A percentile compares a stretch with the other conserved stretches of the same genome.
These are phyloP conservation scores for Oryza officinalis DNA, from an alignment of 176 grass and related monocot species.

Conservation along the genomic window DNA sequence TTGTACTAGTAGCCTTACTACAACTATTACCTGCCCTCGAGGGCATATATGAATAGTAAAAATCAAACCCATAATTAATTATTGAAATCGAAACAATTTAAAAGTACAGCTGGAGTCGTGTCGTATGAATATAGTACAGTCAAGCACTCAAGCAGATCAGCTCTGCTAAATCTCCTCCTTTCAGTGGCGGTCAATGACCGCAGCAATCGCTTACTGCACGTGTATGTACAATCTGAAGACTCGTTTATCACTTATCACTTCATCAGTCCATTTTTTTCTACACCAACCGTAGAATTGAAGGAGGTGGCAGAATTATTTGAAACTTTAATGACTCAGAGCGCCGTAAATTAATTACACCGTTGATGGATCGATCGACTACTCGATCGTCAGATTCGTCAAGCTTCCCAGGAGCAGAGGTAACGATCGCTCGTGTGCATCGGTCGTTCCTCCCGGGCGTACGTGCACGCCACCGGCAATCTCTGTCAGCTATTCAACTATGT, in stretches of 20 bases:
- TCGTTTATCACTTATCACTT: neutral
- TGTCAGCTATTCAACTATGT: neutral
- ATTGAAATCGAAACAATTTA: neutral
- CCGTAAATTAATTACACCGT: neutral
- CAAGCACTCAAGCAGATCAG: neutral
- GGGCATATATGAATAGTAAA: neutral
- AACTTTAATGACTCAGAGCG: neutral
- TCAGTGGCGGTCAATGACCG: neutral
- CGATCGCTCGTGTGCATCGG: neutral
- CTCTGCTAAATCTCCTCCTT: neutral
- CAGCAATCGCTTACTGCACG: neutral
- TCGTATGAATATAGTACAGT: neutral
- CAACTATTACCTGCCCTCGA: neutral
- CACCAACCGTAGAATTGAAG: neutral
- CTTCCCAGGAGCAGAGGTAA: neutral
- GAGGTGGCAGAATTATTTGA: constrained; percentile 8
- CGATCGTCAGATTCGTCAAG: neutral
- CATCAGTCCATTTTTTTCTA: neutral
- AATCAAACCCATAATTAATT: neutral
- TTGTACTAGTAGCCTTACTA: neutral
- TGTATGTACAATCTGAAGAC: neutral
- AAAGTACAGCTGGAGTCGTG: neutral
- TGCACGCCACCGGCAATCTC: neutral
- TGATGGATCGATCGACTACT: neutral
- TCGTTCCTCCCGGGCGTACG: neutral